Conservation (phyloP, 441 rosid genomes). For the Capsella rubella region DNA sequence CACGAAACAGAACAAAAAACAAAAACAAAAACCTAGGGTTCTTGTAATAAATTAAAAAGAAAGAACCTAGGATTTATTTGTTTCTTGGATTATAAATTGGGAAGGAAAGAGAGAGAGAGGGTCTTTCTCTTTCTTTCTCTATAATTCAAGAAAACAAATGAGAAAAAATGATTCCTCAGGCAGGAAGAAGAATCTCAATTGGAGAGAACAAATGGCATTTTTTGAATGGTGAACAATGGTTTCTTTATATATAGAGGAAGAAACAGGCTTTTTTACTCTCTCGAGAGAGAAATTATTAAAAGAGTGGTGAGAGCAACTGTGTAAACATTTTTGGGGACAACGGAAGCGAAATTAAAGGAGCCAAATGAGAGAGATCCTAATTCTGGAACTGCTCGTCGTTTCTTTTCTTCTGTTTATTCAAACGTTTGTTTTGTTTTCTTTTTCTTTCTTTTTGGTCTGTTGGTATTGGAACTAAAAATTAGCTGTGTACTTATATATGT, state of each 20-base stretch:
- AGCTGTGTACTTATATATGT: constrained; percentile 4
- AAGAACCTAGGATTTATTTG: constrained; percentile 16
- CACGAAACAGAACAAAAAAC: background rate
- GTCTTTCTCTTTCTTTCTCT: constrained; percentile 4
- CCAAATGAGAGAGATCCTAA: constrained; percentile 6
- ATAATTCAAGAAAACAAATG: constrained; percentile 30
- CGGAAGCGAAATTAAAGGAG: constrained; percentile 37
- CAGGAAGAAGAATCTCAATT: constrained; percentile 3
- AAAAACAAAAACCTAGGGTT: constrained; percentile 1
- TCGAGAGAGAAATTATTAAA: background rate
- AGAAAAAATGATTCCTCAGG: background rate
- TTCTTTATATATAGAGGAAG: constrained; percentile 21
- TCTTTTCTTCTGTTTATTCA: background rate
- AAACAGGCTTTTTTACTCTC: background rate
- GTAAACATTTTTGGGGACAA: background rate
- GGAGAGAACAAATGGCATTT: background rate
- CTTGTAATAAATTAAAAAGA: background rate
- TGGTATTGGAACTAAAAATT: constrained; percentile 22
- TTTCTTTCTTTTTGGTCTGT: constrained; percentile 1
- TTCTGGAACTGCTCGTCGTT: constrained; percentile 38
- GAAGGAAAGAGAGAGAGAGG: constrained; percentile 3
- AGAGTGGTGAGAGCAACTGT: constrained; percentile 10
- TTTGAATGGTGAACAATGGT: constrained; percentile 11
- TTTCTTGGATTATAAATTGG: constrained; percentile 21
- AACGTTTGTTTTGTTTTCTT: background rate